Evolutionary conservation across 306 rosid genomes (phyloP).

Genomic region (Acmispon strigosus): DNA sequence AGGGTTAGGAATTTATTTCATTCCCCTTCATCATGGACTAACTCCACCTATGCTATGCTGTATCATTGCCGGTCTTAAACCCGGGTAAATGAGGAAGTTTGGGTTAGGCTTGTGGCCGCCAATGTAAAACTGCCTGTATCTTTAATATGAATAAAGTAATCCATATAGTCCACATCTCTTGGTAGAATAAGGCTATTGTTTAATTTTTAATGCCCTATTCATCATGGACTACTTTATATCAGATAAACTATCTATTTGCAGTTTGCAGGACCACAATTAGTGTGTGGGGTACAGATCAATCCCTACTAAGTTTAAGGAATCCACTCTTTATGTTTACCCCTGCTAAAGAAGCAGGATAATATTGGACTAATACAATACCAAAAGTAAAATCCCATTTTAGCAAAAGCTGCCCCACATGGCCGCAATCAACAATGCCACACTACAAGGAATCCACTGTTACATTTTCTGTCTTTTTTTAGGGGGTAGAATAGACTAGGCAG

Average conservation of each 20-base stretch:
- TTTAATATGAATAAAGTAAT: too few relatives aligned
- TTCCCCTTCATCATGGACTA: not conserved
- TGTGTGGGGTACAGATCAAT: constrained; percentile 21
- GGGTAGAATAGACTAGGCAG: not conserved
- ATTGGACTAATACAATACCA: constrained; percentile 6
- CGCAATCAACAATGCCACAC: not conserved
- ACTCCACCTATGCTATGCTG: too few relatives aligned
- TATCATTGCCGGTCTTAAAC: too few relatives aligned
- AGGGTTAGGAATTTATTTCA: constrained; percentile 7
- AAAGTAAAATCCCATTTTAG: not conserved
- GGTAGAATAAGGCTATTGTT: too few relatives aligned
- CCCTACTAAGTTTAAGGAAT: constrained; percentile 33
- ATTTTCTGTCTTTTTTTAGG: constrained; percentile 21
- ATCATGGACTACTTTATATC: constrained; percentile 3
- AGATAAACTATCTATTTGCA: not conserved
- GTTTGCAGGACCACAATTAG: constrained; percentile 29
- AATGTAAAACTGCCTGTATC: too few relatives aligned
- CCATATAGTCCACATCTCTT: too few relatives aligned
- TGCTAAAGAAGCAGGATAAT: constrained; percentile 3
- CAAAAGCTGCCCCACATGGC: constrained; percentile 30
- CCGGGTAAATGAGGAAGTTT: too few relatives aligned
- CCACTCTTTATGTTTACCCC: constrained; percentile 16
- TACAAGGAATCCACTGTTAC: constrained; percentile 3
- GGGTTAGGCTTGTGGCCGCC: too few relatives aligned
- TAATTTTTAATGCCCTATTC: not conserved